A percentile compares a stretch with the other conserved stretches of the same genome.
Evolutionary conservation across 345 rosid species (phyloP).

Genomic region (Citrus reticulata): DNA sequence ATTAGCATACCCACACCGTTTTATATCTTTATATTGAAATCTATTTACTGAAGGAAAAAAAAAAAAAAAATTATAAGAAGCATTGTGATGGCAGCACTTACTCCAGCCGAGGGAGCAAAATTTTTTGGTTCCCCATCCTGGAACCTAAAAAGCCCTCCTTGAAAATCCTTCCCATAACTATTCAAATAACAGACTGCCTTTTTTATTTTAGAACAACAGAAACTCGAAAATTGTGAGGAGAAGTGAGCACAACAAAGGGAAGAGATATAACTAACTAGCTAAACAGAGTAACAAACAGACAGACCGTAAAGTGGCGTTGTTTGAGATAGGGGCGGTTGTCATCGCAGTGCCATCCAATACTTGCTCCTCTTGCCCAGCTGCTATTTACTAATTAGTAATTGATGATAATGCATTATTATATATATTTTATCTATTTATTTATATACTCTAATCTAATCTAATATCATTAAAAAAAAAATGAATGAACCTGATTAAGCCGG

Average conservation of each 20-base stretch:
- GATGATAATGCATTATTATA: too few species aligned
- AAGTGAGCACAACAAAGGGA: neutral
- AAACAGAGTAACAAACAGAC: neutral
- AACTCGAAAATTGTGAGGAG: constrained; percentile 17
- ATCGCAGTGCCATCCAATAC: constrained; percentile 98
- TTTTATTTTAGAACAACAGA: constrained; percentile 32
- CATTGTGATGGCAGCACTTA: constrained; percentile 33
- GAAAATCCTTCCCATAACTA: constrained; percentile 56
- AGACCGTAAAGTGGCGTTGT: constrained; percentile 76
- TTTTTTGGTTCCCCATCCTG: constrained; percentile 70
- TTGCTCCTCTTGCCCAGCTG: constrained; percentile 88
- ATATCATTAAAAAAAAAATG: too few species aligned
- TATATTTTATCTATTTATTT: too few species aligned
- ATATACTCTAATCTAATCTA: neutral
- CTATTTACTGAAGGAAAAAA: neutral
- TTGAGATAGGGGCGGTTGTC: constrained; percentile 79
- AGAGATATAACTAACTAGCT: too few species aligned
- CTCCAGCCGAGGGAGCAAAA: constrained; percentile 66
- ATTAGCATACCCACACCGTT: neutral
- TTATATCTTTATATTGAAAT: neutral
- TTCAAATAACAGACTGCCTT: constrained; percentile 99
- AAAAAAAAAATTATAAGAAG: neutral
- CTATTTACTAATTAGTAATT: neutral
- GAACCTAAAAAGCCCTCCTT: constrained; percentile 85
- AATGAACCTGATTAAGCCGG: constrained; percentile 74